Percentiles rank a stretch among this genome's conserved stretches.
phyloP scores from a whole-genome alignment of 345 rosid genomes.

The Pugionium cornutum region DNA sequence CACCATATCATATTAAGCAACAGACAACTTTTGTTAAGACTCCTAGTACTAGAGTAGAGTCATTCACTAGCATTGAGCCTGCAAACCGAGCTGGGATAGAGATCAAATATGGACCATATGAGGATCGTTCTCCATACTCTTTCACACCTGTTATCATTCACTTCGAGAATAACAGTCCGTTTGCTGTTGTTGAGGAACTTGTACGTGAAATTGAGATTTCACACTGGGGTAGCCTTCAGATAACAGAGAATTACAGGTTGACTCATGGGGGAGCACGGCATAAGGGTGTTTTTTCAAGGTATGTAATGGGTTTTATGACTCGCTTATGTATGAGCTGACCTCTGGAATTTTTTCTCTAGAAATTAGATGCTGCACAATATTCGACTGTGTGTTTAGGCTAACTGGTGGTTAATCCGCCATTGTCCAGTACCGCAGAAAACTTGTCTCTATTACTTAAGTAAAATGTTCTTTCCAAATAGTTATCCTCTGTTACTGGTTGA shows the following conservation, averaged over 20 bases:
- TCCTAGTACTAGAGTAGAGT: constrained; percentile 82
- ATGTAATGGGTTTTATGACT: constrained; percentile 13
- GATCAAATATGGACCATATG: constrained; percentile 89
- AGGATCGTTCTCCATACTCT: constrained; percentile 71
- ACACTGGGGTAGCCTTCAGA: constrained; percentile 96
- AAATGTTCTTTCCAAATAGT: neutral
- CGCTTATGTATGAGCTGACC: neutral
- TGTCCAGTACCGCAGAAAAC: neutral
- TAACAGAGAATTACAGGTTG: constrained; percentile 84
- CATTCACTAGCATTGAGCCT: constrained; percentile 85
- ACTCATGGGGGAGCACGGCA: constrained; percentile 94
- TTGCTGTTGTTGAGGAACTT: constrained; percentile 98
- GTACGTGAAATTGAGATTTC: constrained; percentile 92
- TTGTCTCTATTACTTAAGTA: constrained; percentile 2
- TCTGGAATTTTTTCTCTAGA: too few relatives aligned
- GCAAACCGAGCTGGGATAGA: constrained; percentile 73
- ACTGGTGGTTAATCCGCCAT: too few relatives aligned
- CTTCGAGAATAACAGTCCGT: constrained; percentile 91
- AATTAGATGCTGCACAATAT: too few relatives aligned
- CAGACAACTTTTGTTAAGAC: constrained; percentile 79
- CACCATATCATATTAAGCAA: constrained; percentile 76
- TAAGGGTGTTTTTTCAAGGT: constrained; percentile 97
- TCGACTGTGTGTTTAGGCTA: too few relatives aligned
- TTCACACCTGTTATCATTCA: constrained; percentile 78
- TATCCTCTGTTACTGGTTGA: neutral